phyloP scores from a whole-genome alignment of 2,329 filamentous ascomycete genomes.

The Dothideomycetes sp. region DNA sequence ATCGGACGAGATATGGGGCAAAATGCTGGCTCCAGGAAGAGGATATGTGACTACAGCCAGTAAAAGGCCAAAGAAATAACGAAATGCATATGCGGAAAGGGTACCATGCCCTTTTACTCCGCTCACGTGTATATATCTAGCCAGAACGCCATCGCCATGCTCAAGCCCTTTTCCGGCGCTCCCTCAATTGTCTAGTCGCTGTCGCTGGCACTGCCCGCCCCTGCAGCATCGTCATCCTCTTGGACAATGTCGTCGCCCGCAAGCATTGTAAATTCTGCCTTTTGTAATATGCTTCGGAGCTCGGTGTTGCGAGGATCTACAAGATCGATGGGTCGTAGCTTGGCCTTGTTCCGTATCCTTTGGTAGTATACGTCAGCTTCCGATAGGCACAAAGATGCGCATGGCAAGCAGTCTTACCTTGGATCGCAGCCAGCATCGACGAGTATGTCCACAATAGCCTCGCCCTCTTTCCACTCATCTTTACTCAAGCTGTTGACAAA shows the following conservation, averaged over 20 bases:
- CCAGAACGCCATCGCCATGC: constrained; percentile 9
- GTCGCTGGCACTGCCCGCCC: constrained; percentile 38
- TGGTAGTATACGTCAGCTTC: background rate
- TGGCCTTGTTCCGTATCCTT: constrained; percentile 58
- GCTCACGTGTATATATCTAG: background rate
- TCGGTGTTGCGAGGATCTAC: constrained; percentile 59
- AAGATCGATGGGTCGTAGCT: constrained; percentile 60
- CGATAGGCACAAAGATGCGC: background rate
- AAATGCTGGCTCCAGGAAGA: background rate
- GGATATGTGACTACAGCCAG: too few species aligned
- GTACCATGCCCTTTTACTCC: too few species aligned
- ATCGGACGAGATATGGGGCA: too few species aligned
- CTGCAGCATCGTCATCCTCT: constrained; percentile 33
- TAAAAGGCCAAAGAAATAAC: too few species aligned
- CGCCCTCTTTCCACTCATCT: constrained; percentile 53
- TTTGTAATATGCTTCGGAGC: constrained; percentile 52
- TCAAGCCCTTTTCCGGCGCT: background rate
- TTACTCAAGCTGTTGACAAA: constrained; percentile 60
- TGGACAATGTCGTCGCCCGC: constrained; percentile 37
- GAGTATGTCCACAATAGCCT: constrained; percentile 64
- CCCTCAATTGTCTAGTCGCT: background rate
- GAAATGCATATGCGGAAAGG: too few species aligned
- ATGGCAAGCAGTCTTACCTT: constrained; percentile 22
- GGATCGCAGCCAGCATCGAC: constrained; percentile 65
- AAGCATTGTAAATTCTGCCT: constrained; percentile 55